Evolutionary conservation across 305 asterid species (phyloP), one percentile per base, ranked within the genome.

Genomic region (Plantago lanceolata): DNA sequence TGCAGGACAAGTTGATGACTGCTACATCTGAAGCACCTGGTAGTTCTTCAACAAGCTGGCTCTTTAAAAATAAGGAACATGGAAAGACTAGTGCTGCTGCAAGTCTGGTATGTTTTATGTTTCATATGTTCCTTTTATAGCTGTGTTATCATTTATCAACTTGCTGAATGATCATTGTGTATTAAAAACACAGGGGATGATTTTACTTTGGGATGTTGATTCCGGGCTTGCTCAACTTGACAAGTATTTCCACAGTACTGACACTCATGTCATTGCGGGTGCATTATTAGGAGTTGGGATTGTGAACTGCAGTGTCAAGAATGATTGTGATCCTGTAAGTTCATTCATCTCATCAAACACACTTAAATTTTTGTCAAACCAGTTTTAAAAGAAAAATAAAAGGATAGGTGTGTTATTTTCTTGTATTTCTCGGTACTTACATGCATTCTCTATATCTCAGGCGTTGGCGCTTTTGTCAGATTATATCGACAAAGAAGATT

Each of bases 61-160:
- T 90, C 69, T 93, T 82, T 73, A 89, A 89, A 73, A 89, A 93
- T 74, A 89, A 87, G 78, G 99, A 93, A 61, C 97, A 94, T 61
- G 99, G 97, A 40, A 90, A 88, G 76, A 80, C 93, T 69, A 94
- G 99, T 81, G 99, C 99, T 59, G 96, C 96, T 54, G 99, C 99
- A 19, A 90, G 99, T 77, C 79, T 90, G 94, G 99, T 93, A 61
- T 40, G 85, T 66, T 6, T 19, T 66, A 64, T 48, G 15, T 16
- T 2, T 14, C 18, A 35, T n/a, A n/a, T 28, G 52, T 52, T 24
- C 63, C 19, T 8, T 21, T 58, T n/a, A 55, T 48, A 11, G 1
- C 45, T 40, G 9, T 54, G 21, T 55, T 21, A 57, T 40, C 15
- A 15, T 19, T 24, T 24, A 24, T 24, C 28, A 1, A 1, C 3